Base-by-base conservation (phyloP, 2,329 filamentous ascomycete species). In the Talaromyces sp. region DNA sequence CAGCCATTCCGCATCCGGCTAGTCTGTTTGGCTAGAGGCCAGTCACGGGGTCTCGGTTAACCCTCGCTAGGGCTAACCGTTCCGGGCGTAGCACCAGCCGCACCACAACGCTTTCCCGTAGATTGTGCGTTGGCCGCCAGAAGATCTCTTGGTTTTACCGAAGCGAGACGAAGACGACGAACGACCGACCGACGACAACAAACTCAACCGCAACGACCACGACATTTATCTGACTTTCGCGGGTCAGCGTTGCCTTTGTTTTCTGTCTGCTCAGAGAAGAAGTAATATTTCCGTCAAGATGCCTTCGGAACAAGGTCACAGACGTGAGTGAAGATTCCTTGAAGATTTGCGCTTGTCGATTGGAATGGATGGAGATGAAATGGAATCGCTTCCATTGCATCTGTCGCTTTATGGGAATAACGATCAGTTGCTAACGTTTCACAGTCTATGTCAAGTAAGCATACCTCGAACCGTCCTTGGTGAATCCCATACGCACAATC, bases 391-490 rank as follows among this genome's bases (percentile, higher is more conserved):
- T n/a, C 1, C 19, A 27, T 13, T 31, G 29, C 51, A 54, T 54
- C 29, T 34, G 29, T 51, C 29, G 29, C 17, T 36, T 19, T 56
- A 17, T 38, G 4, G n/a, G 11, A 36, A 10, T 36, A 8, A 25
- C 38, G 53, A 56, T 38, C 29, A 56, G 19, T 68, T 72, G 72
- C 75, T 79, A 74, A 78, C 72, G 69, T 67, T 68, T 61, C 78
- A 49, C 78, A 93, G 91, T 93, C 86, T 94, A 93, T 82, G 91
- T 93, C 82, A 93, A 93, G 91, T 93, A 84, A 92, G 90, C 90
- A 75, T 71, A 68, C 68, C 69, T 67, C 59, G 61, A 58, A 58
- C 19, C 22, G 22, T 38, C 38, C 36, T 58, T 11, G 11, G 22
- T 36, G 19, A 38, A 63, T 31, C 22, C 27, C 31, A 25, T 65